Percentiles rank a stretch among this genome's conserved stretches.
Conservation (phyloP, 257 asterid species). For the Solanum paucissectum region DNA sequence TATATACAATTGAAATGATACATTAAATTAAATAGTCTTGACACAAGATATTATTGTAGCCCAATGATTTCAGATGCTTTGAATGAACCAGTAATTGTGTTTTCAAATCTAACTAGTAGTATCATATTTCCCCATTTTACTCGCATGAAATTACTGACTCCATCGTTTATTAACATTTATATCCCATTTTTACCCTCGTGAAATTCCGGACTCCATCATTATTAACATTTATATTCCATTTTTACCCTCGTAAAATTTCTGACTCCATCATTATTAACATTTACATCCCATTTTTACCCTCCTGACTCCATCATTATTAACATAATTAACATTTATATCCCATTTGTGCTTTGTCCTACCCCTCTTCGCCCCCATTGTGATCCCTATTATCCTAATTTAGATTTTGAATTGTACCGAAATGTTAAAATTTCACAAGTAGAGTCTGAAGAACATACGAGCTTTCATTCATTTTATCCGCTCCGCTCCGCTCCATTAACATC, state of each 20-base stretch:
- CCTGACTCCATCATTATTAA: no score
- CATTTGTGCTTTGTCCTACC: background rate
- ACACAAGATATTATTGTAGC: no score
- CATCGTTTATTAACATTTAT: no score
- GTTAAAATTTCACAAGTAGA: background rate
- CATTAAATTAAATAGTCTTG: no score
- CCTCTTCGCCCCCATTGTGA: background rate
- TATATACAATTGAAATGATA: no score
- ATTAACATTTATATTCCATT: background rate
- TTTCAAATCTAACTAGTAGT: no score
- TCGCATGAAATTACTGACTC: rapidly evolving
- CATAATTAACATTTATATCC: no score
- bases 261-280: no score
- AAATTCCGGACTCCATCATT: no score
- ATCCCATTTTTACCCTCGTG: no score
- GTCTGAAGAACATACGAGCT: background rate
- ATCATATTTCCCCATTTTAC: no score
- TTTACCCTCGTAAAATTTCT: background rate
- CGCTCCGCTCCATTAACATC: background rate
- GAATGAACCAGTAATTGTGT: background rate
- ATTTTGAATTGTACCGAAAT: background rate
- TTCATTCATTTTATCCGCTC: background rate
- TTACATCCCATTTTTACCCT: background rate
- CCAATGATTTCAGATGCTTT: background rate
- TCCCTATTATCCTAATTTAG: background rate